These are phyloP conservation scores for Oryza punctata DNA, from an alignment of 176 grass and related monocot species.

Conservation along the genomic window DNA sequence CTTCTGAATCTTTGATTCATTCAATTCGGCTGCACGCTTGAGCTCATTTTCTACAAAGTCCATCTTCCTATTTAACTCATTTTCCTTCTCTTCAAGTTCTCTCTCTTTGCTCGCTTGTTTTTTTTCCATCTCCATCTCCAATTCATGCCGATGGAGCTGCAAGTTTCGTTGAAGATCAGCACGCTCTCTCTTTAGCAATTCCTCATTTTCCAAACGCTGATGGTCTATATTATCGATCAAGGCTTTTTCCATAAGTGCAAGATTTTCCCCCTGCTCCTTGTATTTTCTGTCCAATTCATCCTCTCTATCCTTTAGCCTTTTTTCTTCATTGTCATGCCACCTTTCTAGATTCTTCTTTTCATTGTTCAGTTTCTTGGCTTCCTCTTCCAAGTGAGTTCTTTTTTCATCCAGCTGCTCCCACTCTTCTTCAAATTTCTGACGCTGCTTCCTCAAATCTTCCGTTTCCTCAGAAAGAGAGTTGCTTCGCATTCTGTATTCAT, in stretches of 20 bases:
- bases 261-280: constrained; percentile 49
- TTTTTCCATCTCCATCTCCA: constrained; percentile 83
- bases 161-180: constrained; percentile 65
- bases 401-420: constrained; percentile 96
- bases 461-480: constrained; percentile 68
- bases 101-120: constrained; percentile 65
- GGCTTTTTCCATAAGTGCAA: constrained; percentile 63
- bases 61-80: constrained; percentile 64
- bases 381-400: constrained; percentile 54
- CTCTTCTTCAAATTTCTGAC: constrained; percentile 89
- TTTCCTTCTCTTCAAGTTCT: constrained; percentile 66
- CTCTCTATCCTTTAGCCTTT: constrained; percentile 58
- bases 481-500: constrained; percentile 78
- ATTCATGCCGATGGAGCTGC: constrained; percentile 61
- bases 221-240: constrained; percentile 60
- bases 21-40: constrained; percentile 52
- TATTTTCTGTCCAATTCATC: constrained; percentile 54
- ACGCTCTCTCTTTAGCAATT: constrained; percentile 64
- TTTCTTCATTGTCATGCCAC: constrained; percentile 65
- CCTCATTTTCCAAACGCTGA: constrained; percentile 57
- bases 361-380: constrained; percentile 61
- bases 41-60: constrained; percentile 69
- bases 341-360: constrained; percentile 74
- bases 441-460: constrained; percentile 79
- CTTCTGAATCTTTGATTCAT: constrained; percentile 75